Conservation (phyloP, 176 grass and related monocot species). For the Bolboschoenus planiculmis region DNA sequence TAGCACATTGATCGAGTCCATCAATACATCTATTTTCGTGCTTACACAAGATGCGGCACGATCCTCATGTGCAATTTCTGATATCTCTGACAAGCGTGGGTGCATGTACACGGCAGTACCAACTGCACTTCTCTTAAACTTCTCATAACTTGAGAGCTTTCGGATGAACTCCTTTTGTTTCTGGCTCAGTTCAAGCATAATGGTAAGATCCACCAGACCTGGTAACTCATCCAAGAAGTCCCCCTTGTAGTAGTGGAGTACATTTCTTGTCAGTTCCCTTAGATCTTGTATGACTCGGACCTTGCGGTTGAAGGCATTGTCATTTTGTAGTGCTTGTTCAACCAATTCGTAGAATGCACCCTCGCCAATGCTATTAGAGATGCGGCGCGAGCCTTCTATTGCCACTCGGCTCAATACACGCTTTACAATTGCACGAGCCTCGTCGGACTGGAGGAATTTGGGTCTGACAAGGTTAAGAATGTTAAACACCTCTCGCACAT, state of each 20-base stretch:
- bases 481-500: conserved; percentile 76
- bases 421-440: conserved; percentile 50
- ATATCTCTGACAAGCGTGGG: conserved; percentile 58
- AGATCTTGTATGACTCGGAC: conserved; percentile 76
- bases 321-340: conserved; percentile 60
- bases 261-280: conserved; percentile 76
- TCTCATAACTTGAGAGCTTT: conserved; percentile 53
- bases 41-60: conserved; percentile 36
- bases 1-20: conserved; percentile 40
- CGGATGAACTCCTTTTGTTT: conserved; percentile 53
- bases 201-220: conserved; percentile 71
- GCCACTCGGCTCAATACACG: conserved; percentile 69
- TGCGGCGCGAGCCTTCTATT: conserved; percentile 43
- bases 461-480: conserved; percentile 91
- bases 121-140: conserved; percentile 62
- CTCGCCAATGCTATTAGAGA: conserved; percentile 36
- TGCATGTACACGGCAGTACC: conserved; percentile 68
- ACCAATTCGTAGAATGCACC: conserved; percentile 51
- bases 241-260: conserved; percentile 95
- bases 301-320: conserved; percentile 73
- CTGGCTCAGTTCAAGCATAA: conserved; percentile 57
- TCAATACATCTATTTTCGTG: conserved; percentile 42
- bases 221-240: conserved; percentile 92
- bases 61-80: conserved; percentile 56
- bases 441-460: conserved; percentile 72